Conservation (phyloP, 257 asterid species). For the Ajuga chamaepitys region DNA sequence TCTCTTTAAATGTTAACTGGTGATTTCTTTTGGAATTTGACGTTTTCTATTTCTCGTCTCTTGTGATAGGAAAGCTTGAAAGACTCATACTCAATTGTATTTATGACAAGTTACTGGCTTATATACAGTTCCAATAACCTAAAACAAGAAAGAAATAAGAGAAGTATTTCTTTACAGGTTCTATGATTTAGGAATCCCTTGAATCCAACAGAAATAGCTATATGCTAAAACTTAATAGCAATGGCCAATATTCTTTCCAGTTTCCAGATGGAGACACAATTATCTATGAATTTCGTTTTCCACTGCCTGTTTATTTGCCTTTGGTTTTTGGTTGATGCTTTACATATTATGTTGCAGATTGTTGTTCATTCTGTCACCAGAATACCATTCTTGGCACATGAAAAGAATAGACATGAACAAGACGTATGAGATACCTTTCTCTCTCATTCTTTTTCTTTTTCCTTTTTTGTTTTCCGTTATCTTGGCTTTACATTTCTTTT, state of each 20-base stretch:
- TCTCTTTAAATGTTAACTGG: background rate
- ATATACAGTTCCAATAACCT: no score
- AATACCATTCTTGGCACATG: slow-evolving; percentile 80
- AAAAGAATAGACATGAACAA: slow-evolving; percentile 85
- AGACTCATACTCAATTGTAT: background rate
- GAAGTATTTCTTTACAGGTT: no score
- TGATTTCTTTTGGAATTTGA: background rate
- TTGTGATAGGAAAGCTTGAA: background rate
- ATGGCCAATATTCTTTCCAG: background rate
- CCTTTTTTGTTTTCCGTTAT: background rate
- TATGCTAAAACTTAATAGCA: background rate
- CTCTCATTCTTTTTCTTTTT: background rate
- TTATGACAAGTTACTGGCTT: no score
- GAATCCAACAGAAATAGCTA: no score
- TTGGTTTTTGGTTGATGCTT: slow-evolving; percentile 5
- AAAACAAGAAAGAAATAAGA: no score
- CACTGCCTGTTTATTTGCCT: background rate
- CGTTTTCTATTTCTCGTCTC: background rate
- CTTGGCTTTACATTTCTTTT: background rate
- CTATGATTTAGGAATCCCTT: no score
- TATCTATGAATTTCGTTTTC: background rate
- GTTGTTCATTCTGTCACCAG: slow-evolving; percentile 46
- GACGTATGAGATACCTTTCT: slow-evolving; percentile 61
- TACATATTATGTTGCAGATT: slow-evolving; percentile 42
- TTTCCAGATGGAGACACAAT: background rate